Conservation (phyloP, 1,284 basidiomycete species). For the Cutaneotrichosporon spelunceum region DNA sequence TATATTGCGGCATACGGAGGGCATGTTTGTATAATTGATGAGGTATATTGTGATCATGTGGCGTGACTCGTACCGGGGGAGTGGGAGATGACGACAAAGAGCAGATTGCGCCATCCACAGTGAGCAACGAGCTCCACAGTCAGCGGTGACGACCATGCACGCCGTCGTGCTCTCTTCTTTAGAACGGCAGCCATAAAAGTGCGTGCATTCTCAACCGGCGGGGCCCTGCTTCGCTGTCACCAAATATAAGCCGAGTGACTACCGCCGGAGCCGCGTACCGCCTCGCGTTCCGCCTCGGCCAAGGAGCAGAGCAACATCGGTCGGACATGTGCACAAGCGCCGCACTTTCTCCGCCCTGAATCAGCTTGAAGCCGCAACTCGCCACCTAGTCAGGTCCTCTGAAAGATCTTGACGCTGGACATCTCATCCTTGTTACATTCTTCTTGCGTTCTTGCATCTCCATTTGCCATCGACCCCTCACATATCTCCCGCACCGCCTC, state of each 20-base stretch:
- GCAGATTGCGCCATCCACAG: neutral
- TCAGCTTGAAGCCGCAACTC: neutral
- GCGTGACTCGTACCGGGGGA: neutral
- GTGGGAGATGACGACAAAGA: neutral
- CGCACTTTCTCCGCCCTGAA: neutral
- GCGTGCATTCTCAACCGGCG: too few relatives aligned
- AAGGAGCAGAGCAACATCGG: too few relatives aligned
- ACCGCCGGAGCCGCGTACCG: too few relatives aligned
- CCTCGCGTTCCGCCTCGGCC: too few relatives aligned
- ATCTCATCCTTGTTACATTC: neutral
- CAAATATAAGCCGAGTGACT: too few relatives aligned
- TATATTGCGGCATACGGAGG: neutral
- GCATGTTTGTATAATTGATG: neutral
- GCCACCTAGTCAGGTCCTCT: neutral
- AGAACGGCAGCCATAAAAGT: too few relatives aligned
- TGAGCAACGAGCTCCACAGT: neutral
- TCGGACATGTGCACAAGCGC: neutral
- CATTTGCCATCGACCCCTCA: neutral
- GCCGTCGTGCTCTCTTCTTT: neutral
- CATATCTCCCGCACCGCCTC: neutral
- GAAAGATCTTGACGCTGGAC: neutral
- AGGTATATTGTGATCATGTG: neutral
- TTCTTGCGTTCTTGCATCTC: neutral
- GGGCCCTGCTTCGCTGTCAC: too few relatives aligned
- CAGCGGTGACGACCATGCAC: conserved; percentile 1